Conservation (phyloP, 2,329 filamentous ascomycete genomes). For the Boeremia lycopersici region DNA sequence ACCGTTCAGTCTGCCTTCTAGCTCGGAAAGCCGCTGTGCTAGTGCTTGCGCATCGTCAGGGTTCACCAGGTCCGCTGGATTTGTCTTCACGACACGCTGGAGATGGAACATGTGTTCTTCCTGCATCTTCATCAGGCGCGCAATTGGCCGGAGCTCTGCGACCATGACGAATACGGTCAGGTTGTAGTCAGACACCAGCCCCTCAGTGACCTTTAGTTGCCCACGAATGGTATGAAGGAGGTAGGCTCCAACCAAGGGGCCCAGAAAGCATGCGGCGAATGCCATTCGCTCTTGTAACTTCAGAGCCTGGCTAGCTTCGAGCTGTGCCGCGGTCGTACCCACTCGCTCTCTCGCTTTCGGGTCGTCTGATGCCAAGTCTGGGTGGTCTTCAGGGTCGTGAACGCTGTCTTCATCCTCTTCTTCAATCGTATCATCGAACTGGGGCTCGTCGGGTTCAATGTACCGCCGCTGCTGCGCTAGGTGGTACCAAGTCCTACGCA, state of each 20-base stretch:
- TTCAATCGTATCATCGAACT: conserved; percentile 31
- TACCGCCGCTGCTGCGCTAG: conserved; percentile 51
- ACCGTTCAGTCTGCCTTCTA: conserved; percentile 66
- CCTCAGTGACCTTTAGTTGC: conserved; percentile 84
- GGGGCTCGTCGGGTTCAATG: conserved; percentile 25
- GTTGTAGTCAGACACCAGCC: conserved; percentile 90
- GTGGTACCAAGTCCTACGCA: conserved; percentile 58
- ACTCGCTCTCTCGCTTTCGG: conserved; percentile 7
- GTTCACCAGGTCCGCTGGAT: conserved; percentile 24
- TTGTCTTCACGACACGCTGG: conserved; percentile 68
- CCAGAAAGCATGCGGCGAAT: conserved; percentile 76
- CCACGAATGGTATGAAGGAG: conserved; percentile 80
- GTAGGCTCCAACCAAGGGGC: conserved; percentile 80
- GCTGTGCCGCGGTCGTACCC: conserved; percentile 24
- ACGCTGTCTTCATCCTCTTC: conserved; percentile 40
- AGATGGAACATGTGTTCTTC: conserved; percentile 80
- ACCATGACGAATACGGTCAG: conserved; percentile 87
- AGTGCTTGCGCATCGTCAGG: conserved; percentile 49
- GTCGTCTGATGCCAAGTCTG: conserved; percentile 13
- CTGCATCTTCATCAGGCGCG: conserved; percentile 81
- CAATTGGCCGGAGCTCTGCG: conserved; percentile 81
- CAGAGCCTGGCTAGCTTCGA: conserved; percentile 66
- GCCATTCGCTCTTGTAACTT: conserved; percentile 77
- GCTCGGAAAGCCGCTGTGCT: conserved; percentile 67
- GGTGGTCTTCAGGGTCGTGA: conserved; percentile 17